phyloP scores from a whole-genome alignment of 768 basidiomycete genomes.

The Hydnum rufescens region DNA sequence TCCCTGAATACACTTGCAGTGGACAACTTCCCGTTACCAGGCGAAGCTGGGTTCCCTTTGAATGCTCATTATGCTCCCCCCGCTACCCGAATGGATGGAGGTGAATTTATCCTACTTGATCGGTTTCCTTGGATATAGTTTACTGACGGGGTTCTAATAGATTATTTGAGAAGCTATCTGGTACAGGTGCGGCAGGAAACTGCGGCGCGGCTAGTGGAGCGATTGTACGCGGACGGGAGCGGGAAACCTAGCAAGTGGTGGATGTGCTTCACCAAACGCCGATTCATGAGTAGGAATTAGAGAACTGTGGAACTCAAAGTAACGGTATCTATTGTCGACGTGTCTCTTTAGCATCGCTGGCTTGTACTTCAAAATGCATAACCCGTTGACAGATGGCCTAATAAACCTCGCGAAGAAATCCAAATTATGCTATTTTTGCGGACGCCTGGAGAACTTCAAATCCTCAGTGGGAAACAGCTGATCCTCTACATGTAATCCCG shows the following conservation, averaged over 20 bases:
- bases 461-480: too few species aligned
- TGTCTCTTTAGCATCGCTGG: too few species aligned
- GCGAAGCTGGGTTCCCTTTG: conserved; percentile 84
- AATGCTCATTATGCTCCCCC: conserved; percentile 84
- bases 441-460: too few species aligned
- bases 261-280: conserved; percentile 98
- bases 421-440: too few species aligned
- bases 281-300: conserved; percentile 85
- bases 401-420: too few species aligned
- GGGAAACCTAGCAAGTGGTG: conserved; percentile 99
- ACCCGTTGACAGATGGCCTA: too few species aligned
- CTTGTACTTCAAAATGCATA: too few species aligned
- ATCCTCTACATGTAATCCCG: too few species aligned
- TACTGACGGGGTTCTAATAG: conserved; percentile 21
- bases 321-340: too few species aligned
- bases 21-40: conserved; percentile 83
- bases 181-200: conserved; percentile 87
- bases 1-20: conserved; percentile 79
- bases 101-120: conserved; percentile 27
- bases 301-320: too few species aligned
- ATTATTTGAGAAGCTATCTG: conserved; percentile 78
- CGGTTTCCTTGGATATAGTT: neutral
- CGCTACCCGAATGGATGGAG: conserved; percentile 53
- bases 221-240: conserved; percentile 80
- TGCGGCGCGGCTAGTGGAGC: conserved; percentile 65